A percentile compares a stretch with the other conserved stretches of the same genome.
Evolutionary conservation across 345 rosid genomes (phyloP).

Genomic region (Eucalyptus tenuipes): DNA sequence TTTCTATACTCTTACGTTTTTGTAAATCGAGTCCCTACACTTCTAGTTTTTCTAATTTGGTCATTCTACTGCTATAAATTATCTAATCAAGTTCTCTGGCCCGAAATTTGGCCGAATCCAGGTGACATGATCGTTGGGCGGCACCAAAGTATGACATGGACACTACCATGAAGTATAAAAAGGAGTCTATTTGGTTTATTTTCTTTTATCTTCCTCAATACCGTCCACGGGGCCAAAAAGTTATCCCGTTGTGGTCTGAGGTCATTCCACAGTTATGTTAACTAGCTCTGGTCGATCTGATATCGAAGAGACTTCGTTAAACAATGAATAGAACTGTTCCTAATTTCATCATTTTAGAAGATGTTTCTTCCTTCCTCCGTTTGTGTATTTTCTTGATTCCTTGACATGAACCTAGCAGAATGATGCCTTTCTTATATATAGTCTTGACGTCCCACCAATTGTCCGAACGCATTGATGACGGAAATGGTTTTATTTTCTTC

Average conservation of each 20-base stretch:
- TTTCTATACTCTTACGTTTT: background rate
- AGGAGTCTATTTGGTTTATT: background rate
- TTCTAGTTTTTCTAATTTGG: background rate
- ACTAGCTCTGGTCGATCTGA: background rate
- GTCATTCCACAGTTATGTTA: background rate
- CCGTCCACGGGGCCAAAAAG: background rate
- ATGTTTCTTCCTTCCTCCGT: background rate
- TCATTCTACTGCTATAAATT: background rate
- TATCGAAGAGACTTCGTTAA: background rate
- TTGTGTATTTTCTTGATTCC: fast-evolving
- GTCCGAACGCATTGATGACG: background rate
- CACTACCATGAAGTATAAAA: background rate
- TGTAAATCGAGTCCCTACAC: background rate
- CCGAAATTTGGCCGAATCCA: background rate
- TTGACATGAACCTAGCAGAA: background rate
- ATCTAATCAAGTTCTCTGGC: background rate
- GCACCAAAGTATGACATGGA: background rate
- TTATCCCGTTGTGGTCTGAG: background rate
- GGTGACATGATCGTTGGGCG: background rate
- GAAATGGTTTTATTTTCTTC: background rate
- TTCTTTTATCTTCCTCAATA: background rate
- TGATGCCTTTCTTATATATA: background rate
- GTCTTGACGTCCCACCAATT: background rate
- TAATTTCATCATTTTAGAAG: background rate
- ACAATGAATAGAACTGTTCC: background rate